phyloP scores from a whole-genome alignment of 2,329 filamentous ascomycete species.

The Davidsoniella neocaledoniae region DNA sequence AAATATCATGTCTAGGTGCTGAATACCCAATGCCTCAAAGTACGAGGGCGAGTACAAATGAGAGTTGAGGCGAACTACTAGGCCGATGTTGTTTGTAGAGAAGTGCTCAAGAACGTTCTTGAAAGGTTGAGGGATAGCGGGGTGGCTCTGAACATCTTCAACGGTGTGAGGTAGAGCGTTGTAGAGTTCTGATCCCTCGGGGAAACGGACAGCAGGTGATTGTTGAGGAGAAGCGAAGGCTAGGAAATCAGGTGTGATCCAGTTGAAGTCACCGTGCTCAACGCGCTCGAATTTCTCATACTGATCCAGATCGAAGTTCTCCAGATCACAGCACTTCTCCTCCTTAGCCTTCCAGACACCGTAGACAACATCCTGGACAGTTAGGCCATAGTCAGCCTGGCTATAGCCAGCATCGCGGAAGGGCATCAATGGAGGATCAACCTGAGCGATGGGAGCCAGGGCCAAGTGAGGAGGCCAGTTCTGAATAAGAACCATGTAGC shows the following conservation, averaged over 20 bases:
- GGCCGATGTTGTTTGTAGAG: slow-evolving; percentile 67
- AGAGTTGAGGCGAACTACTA: slow-evolving; percentile 91
- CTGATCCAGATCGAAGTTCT: slow-evolving; percentile 91
- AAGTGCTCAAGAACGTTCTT: slow-evolving; percentile 94
- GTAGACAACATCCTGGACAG: slow-evolving; percentile 93
- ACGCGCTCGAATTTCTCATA: slow-evolving; percentile 93
- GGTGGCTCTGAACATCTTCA: slow-evolving; percentile 52
- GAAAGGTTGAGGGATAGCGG: slow-evolving; percentile 67
- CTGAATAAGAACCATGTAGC: slow-evolving; percentile 98
- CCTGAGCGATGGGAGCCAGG: slow-evolving; percentile 85
- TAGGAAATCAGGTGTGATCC: slow-evolving; percentile 87
- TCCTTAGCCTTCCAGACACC: slow-evolving; percentile 99
- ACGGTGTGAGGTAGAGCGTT: slow-evolving; percentile 57
- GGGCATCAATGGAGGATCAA: slow-evolving; percentile 94
- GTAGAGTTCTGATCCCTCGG: slow-evolving; percentile 56
- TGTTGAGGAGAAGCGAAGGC: slow-evolving; percentile 93
- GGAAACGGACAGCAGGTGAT: slow-evolving; percentile 54
- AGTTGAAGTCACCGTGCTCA: slow-evolving; percentile 99
- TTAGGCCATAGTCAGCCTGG: slow-evolving; percentile 90
- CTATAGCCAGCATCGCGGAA: slow-evolving; percentile 98
- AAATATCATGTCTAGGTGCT: slow-evolving; percentile 98
- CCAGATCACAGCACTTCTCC: slow-evolving; percentile 74
- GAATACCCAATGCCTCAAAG: slow-evolving; percentile 87
- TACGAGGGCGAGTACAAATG: slow-evolving; percentile 93
- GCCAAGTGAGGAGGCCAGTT: slow-evolving; percentile 94